Conservation (phyloP, 2,329 filamentous ascomycete genomes). For the Colletotrichum coccodes region DNA sequence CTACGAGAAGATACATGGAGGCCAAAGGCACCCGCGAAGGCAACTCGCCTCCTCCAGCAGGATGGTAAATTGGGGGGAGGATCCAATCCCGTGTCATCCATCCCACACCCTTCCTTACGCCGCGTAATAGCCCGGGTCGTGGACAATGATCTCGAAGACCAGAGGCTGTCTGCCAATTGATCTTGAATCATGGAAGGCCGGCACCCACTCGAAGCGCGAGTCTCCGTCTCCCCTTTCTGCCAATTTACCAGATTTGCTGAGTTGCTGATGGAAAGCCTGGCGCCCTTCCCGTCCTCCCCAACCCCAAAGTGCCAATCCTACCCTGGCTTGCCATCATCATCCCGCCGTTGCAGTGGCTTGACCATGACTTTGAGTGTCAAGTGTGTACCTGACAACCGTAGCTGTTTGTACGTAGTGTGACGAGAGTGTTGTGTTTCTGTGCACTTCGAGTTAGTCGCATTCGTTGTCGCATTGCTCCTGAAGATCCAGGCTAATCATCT, state of each 20-base stretch:
- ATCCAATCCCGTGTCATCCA: background rate
- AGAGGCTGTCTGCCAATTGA: background rate
- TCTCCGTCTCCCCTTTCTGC: constrained; percentile 13
- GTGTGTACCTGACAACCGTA: background rate
- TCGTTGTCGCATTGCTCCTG: background rate
- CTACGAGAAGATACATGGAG: background rate
- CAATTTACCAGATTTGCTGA: constrained; percentile 15
- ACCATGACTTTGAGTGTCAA: background rate
- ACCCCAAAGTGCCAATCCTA: constrained; percentile 7
- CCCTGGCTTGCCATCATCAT: constrained; percentile 16
- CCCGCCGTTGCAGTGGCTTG: constrained; percentile 5
- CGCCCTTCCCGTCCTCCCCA: background rate
- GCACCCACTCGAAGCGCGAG: constrained; percentile 17
- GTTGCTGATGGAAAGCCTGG: background rate
- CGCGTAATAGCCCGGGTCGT: background rate
- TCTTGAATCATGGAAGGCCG: background rate
- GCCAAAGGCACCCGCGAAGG: background rate
- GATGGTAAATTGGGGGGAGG: background rate
- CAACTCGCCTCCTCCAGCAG: background rate
- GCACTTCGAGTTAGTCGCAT: background rate
- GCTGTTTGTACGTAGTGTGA: background rate
- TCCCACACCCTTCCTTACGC: background rate
- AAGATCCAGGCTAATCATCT: constrained; percentile 21
- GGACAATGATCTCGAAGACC: background rate
- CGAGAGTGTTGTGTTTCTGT: background rate